phyloP scores from a whole-genome alignment of 768 basidiomycete genomes.

The Lentinus brumalis region DNA sequence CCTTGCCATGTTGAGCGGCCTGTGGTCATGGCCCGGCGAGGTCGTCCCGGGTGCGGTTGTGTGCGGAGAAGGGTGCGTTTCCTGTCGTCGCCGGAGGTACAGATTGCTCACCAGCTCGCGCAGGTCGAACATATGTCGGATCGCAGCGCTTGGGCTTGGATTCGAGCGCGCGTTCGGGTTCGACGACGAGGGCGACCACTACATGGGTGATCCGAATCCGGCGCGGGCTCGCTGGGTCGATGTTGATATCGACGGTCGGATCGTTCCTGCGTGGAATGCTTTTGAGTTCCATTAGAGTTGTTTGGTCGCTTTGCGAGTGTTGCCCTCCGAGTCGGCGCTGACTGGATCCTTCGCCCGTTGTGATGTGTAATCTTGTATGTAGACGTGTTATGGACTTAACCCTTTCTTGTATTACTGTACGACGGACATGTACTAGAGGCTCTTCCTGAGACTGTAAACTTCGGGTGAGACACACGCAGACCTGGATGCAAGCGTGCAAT shows the following conservation, averaged over 20 bases:
- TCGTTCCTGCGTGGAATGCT: conserved; percentile 59
- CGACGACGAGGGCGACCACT: conserved; percentile 36
- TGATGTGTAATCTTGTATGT: no score
- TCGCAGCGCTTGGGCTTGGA: conserved; percentile 61
- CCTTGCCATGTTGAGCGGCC: conserved; percentile 63
- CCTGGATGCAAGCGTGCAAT: no score
- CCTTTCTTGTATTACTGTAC: no score
- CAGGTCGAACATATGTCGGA: conserved; percentile 63
- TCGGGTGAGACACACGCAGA: no score
- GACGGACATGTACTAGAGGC: no score
- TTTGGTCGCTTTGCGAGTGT: no score
- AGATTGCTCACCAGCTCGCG: neutral
- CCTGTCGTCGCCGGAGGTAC: neutral
- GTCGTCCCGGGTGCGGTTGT: conserved; percentile 52
- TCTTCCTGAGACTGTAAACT: no score
- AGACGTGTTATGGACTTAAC: no score
- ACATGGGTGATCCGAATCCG: conserved; percentile 49
- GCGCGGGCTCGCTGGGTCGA: conserved; percentile 60
- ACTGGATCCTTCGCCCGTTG: no score
- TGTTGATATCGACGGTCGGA: conserved; percentile 57
- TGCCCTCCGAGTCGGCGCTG: no score
- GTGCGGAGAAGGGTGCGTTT: conserved; percentile 45
- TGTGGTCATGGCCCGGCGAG: conserved; percentile 53
- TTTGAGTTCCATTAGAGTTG: conserved; percentile 49
- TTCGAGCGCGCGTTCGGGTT: conserved; percentile 66